These are phyloP conservation scores for Apiotrichum veenhuisii DNA, from an alignment of 1,284 basidiomycete species.

Conservation along the genomic window DNA sequence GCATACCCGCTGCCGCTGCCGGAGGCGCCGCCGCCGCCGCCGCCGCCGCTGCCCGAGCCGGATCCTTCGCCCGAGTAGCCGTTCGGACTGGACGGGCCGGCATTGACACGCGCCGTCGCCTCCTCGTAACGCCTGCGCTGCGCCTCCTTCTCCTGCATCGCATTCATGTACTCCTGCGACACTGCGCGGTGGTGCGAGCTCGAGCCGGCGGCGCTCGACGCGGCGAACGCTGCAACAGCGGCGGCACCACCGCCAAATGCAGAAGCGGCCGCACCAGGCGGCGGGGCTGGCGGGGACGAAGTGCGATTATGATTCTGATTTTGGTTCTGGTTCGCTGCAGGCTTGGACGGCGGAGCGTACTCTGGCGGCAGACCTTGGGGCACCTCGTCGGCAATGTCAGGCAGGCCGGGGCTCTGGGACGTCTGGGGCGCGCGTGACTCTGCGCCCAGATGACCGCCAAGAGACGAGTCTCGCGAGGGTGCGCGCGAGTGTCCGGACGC, in stretches of 20 bases:
- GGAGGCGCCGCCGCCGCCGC: neutral
- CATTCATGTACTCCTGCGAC: conserved; percentile 1
- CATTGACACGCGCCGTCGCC: conserved; percentile 12
- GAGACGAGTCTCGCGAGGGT: neutral
- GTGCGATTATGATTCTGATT: too few relatives aligned
- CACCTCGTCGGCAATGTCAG: neutral
- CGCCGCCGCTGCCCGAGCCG: neutral
- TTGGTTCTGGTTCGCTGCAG: too few relatives aligned
- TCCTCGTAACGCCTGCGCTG: conserved; percentile 30
- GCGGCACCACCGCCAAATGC: neutral
- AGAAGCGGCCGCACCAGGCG: neutral
- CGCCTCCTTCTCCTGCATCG: conserved; percentile 33
- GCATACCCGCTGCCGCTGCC: neutral
- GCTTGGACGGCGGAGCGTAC: conserved; percentile 7
- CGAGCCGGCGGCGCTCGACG: neutral
- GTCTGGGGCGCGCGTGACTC: neutral
- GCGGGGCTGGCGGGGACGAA: neutral
- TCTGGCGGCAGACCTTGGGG: conserved; percentile 8
- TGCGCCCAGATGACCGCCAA: neutral
- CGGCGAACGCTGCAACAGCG: neutral
- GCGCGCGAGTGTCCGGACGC: neutral
- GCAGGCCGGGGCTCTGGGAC: neutral
- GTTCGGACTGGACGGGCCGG: neutral
- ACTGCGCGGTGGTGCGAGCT: neutral
- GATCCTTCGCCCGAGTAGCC: neutral